Conservation (phyloP, 2,329 filamentous ascomycete genomes). For the Claviceps pusilla region DNA sequence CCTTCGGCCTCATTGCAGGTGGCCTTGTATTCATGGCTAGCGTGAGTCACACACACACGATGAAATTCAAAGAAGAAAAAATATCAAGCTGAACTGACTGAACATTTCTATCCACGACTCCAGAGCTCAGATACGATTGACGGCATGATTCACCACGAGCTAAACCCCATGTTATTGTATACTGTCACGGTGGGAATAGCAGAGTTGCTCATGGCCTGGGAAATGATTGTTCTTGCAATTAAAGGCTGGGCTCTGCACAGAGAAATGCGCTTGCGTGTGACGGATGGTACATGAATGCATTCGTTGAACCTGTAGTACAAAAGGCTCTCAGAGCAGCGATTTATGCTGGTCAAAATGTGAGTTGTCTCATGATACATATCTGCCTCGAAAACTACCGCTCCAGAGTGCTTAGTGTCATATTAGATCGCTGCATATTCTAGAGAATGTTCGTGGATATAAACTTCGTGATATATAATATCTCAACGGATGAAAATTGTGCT, state of each 20-base stretch:
- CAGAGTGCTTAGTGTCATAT: too few species aligned
- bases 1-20: conserved; percentile 77
- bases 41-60: conserved; percentile 33
- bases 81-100: neutral
- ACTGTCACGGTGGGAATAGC: conserved; percentile 76
- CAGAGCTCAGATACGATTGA: conserved; percentile 61
- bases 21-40: conserved; percentile 89
- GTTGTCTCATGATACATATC: neutral
- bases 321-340: neutral
- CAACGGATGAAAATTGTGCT: neutral
- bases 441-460: neutral
- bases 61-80: neutral
- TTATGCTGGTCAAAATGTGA: neutral
- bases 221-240: conserved; percentile 59
- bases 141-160: conserved; percentile 58
- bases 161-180: conserved; percentile 89
- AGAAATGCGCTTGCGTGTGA: conserved; percentile 8
- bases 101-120: neutral
- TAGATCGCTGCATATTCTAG: neutral
- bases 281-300: neutral
- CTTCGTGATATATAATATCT: too few species aligned
- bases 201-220: conserved; percentile 73
- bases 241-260: conserved; percentile 67
- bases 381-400: neutral
- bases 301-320: neutral